phyloP scores from a whole-genome alignment of 768 basidiomycete species.

The Cyclocybe aegerita region DNA sequence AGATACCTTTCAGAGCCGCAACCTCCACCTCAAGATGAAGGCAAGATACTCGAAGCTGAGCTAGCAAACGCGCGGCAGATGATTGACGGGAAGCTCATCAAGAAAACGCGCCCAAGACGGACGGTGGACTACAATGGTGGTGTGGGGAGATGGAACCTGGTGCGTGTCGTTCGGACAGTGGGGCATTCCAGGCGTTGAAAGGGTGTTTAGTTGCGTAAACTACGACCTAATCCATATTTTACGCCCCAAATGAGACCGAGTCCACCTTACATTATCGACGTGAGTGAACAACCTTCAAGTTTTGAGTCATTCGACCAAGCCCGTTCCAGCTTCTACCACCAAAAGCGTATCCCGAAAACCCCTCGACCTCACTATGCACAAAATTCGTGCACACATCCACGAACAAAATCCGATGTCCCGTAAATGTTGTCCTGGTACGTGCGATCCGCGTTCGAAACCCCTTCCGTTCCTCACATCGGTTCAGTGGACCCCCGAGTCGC shows the following conservation, averaged over 20 bases:
- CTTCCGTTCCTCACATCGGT: constrained; percentile 1
- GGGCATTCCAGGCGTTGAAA: constrained; percentile 6
- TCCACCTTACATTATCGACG: constrained; percentile 88
- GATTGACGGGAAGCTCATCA: constrained; percentile 79
- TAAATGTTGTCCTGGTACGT: constrained; percentile 91
- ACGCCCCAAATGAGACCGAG: constrained; percentile 78
- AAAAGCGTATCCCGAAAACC: constrained; percentile 87
- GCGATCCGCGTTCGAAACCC: not conserved
- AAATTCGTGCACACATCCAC: constrained; percentile 98
- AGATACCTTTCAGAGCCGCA: constrained; percentile 75
- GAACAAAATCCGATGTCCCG: constrained; percentile 97
- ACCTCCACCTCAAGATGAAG: constrained; percentile 73
- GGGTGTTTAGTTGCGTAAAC: constrained; percentile 59
- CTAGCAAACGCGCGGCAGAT: constrained; percentile 69
- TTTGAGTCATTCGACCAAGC: constrained; percentile 15
- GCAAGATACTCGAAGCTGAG: constrained; percentile 75
- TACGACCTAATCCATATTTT: constrained; percentile 78
- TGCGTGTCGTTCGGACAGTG: constrained; percentile 35
- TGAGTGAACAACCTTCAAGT: constrained; percentile 37
- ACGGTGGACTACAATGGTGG: constrained; percentile 96
- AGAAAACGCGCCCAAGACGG: constrained; percentile 89
- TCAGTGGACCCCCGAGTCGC: constrained; percentile 97
- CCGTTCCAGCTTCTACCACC: constrained; percentile 80
- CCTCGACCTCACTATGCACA: constrained; percentile 92
- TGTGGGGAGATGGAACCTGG: constrained; percentile 82